Conservation (phyloP, 2,329 filamentous ascomycete species). For the Fusarium xyrophilum region DNA sequence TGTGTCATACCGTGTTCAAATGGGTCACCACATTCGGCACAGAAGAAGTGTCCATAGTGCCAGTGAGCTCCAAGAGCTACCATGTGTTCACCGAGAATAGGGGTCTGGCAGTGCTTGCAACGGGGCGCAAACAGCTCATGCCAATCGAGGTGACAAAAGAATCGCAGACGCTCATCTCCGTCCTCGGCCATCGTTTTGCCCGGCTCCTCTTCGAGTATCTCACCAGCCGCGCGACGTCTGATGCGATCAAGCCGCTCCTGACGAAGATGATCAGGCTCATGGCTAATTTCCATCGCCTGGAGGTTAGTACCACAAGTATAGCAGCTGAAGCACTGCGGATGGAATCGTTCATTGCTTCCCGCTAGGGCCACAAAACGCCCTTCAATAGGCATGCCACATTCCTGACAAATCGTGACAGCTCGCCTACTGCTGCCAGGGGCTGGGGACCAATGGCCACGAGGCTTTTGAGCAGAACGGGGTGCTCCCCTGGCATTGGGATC, state of each 20-base stretch:
- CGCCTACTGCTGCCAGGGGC: slow-evolving; percentile 56
- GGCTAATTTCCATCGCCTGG: slow-evolving; percentile 95
- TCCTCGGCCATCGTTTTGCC: slow-evolving; percentile 72
- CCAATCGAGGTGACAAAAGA: slow-evolving; percentile 99
- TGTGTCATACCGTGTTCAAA: slow-evolving; percentile 76
- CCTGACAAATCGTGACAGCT: slow-evolving; percentile 77
- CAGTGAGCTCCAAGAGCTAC: slow-evolving; percentile 94
- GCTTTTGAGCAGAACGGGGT: slow-evolving; percentile 49
- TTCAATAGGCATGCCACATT: slow-evolving; percentile 84
- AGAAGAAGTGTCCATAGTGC: slow-evolving; percentile 99
- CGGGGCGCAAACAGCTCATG: slow-evolving; percentile 92
- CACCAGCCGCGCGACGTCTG: slow-evolving; percentile 63
- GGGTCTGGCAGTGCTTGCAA: slow-evolving; percentile 95
- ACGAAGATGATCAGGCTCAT: slow-evolving; percentile 79
- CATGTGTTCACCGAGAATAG: slow-evolving; percentile 93
- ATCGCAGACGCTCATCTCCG: slow-evolving; percentile 76
- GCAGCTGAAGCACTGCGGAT: slow-evolving; percentile 92
- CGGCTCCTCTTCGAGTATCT: slow-evolving; percentile 67
- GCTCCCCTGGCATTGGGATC: slow-evolving; percentile 50
- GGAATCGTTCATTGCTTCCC: slow-evolving; percentile 77
- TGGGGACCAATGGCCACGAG: slow-evolving; percentile 66
- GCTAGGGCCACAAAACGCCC: slow-evolving; percentile 88
- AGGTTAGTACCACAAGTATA: slow-evolving; percentile 85
- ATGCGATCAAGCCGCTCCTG: slow-evolving; percentile 77
- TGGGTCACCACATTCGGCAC: slow-evolving; percentile 95